These are phyloP conservation scores for Nakaseomyces kungkrabaensis DNA, from an alignment of 1,139 yeast genomes.

Conservation along the genomic window DNA sequence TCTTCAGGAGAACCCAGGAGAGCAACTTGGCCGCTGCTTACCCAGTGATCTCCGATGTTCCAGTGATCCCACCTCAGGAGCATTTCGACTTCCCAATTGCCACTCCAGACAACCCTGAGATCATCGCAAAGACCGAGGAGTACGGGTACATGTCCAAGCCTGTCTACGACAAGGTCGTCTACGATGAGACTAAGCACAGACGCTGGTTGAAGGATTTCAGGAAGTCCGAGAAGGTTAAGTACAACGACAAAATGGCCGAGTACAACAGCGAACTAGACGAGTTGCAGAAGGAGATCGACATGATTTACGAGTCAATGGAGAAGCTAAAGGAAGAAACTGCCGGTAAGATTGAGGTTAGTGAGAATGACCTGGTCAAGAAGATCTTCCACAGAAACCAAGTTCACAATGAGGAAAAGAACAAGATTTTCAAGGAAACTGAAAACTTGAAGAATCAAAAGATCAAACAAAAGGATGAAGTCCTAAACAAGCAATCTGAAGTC, in stretches of 20 bases:
- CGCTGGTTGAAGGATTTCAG: slow-evolving; percentile 14
- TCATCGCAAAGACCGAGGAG: slow-evolving; percentile 19
- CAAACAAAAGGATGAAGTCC: slow-evolving; percentile 17
- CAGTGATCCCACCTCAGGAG: slow-evolving; percentile 3
- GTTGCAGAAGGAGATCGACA: slow-evolving; percentile 16
- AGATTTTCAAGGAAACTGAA: slow-evolving; percentile 23
- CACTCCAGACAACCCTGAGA: slow-evolving; percentile 26
- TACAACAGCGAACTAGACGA: slow-evolving; percentile 16
- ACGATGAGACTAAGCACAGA: slow-evolving; percentile 17
- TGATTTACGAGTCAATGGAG: slow-evolving; percentile 17
- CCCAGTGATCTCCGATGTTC: neutral
- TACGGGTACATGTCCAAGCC: slow-evolving; percentile 24
- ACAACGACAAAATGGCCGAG: slow-evolving; percentile 10
- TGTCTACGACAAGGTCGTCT: slow-evolving; percentile 22
- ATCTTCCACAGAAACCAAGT: slow-evolving; percentile 19
- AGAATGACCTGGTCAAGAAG: slow-evolving; percentile 16
- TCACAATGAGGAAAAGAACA: slow-evolving; percentile 17
- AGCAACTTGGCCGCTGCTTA: neutral
- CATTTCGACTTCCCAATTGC: slow-evolving; percentile 17
- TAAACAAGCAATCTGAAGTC: slow-evolving; percentile 14
- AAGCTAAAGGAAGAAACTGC: slow-evolving; percentile 18
- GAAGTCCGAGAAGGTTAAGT: slow-evolving; percentile 10
- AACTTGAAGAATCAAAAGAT: slow-evolving; percentile 18
- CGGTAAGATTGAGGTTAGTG: slow-evolving; percentile 20
- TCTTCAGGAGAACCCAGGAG: slow-evolving; percentile 1